Percentiles rank a stretch among this genome's conserved stretches.
Evolutionary conservation across 1,284 basidiomycete genomes (phyloP).

Genomic region (Phaffia rhodozyma): DNA sequence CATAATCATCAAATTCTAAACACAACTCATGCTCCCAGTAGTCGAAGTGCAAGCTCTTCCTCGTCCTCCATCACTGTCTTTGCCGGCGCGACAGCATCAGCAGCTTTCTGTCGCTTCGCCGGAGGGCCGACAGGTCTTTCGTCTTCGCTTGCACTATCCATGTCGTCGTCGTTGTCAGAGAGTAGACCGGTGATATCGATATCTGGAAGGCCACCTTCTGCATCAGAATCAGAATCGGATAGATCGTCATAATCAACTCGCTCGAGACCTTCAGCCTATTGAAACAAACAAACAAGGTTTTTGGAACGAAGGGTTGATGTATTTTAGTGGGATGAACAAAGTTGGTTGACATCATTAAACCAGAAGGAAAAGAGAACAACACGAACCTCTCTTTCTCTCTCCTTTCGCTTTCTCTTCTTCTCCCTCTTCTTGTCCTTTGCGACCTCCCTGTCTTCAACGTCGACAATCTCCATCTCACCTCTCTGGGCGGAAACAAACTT

Average conservation of each 20-base stretch:
- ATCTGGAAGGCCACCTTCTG: constrained; percentile 1
- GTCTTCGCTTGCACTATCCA: constrained; percentile 17
- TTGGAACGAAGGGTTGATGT: background rate
- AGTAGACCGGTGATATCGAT: constrained; percentile 7
- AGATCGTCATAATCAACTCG: constrained; percentile 5
- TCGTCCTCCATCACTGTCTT: constrained; percentile 29
- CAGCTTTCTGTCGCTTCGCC: constrained; percentile 16
- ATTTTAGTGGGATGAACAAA: background rate
- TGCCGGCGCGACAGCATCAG: constrained; percentile 9
- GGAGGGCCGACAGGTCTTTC: constrained; percentile 16
- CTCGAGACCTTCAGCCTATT: background rate
- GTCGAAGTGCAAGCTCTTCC: constrained; percentile 32
- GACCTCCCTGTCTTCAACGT: constrained; percentile 64
- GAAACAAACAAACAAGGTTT: background rate
- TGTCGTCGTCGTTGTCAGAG: constrained; percentile 17
- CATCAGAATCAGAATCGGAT: constrained; percentile 18
- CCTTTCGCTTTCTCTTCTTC: constrained; percentile 73
- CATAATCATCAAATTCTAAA: background rate
- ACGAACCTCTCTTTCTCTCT: constrained; percentile 55
- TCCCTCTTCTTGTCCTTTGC: constrained; percentile 78
- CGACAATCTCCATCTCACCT: constrained; percentile 54
- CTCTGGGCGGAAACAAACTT: constrained; percentile 61
- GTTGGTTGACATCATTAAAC: too few species aligned
- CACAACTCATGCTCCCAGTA: constrained; percentile 25
- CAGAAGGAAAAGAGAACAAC: background rate